Evolutionary conservation across 2,329 filamentous ascomycete species (phyloP).

Genomic region (Diplodia corticola): DNA sequence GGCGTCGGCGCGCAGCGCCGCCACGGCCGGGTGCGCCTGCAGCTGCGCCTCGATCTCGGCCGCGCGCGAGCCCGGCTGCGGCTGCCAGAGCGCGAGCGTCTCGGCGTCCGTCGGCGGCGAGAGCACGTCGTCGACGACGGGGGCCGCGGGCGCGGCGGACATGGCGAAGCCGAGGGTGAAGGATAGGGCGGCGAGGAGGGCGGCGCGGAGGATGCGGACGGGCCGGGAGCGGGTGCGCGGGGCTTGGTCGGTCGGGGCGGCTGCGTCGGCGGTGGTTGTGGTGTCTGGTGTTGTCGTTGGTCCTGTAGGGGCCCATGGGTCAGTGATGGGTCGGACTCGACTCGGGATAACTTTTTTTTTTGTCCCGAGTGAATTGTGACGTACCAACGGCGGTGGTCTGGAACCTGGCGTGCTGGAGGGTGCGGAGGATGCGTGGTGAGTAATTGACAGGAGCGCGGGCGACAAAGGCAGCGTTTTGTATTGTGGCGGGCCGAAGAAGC

Average conservation of each 20-base stretch:
- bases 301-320: not conserved
- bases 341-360: not conserved
- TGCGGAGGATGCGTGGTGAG: constrained; percentile 3
- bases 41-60: constrained; percentile 70
- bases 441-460: not conserved
- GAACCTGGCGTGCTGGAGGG: not conserved
- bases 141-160: constrained; percentile 55
- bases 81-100: constrained; percentile 66
- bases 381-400: constrained; percentile 11
- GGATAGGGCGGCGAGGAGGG: constrained; percentile 49
- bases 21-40: constrained; percentile 70
- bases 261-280: not conserved
- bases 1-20: constrained; percentile 50
- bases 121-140: constrained; percentile 51
- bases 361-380: not conserved
- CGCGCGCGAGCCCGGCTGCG: constrained; percentile 50
- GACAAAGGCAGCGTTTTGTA: not conserved
- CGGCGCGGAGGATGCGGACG: constrained; percentile 46
- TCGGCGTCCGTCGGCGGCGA: constrained; percentile 69
- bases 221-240: constrained; percentile 27
- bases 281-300: not conserved
- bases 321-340: not conserved
- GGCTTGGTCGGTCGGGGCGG: not conserved
- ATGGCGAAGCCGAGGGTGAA: constrained; percentile 60
- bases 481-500: not conserved